phyloP scores from a whole-genome alignment of 2,329 filamentous ascomycete species.

The Colletotrichum cuscutae region DNA sequence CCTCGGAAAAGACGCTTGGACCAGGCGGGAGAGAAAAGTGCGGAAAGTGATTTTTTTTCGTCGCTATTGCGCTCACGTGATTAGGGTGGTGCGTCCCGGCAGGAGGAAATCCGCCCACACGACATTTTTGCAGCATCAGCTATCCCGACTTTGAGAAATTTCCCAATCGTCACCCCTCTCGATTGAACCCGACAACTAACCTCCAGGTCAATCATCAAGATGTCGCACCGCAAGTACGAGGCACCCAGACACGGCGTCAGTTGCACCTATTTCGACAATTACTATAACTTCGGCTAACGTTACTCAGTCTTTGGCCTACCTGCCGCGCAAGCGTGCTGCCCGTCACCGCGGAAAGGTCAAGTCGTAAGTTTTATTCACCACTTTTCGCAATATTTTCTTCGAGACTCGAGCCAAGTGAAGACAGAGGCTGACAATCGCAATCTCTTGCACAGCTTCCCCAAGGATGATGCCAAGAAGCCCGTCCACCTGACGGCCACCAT shows the following conservation, averaged over 20 bases:
- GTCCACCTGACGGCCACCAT: constrained; percentile 98
- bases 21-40: neutral
- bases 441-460: constrained; percentile 81
- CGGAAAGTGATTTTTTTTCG: neutral
- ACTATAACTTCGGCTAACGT: neutral
- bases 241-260: constrained; percentile 86
- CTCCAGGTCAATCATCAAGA: constrained; percentile 31
- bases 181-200: constrained; percentile 3
- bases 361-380: constrained; percentile 74
- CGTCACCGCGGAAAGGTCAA: constrained; percentile 98
- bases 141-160: neutral
- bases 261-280: neutral
- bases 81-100: constrained; percentile 19
- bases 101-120: constrained; percentile 1
- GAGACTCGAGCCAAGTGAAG: neutral
- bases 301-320: constrained; percentile 76
- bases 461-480: constrained; percentile 99
- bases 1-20: neutral
- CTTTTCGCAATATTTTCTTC: constrained; percentile 16
- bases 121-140: constrained; percentile 8
- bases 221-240: constrained; percentile 64
- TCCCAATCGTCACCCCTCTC: constrained; percentile 14
- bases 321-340: constrained; percentile 91
- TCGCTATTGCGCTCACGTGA: constrained; percentile 15
- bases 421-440: constrained; percentile 39